Evolutionary conservation across 192 early-diverging fungal genomes (phyloP).

Genomic region (Umbelopsis vinacea): DNA sequence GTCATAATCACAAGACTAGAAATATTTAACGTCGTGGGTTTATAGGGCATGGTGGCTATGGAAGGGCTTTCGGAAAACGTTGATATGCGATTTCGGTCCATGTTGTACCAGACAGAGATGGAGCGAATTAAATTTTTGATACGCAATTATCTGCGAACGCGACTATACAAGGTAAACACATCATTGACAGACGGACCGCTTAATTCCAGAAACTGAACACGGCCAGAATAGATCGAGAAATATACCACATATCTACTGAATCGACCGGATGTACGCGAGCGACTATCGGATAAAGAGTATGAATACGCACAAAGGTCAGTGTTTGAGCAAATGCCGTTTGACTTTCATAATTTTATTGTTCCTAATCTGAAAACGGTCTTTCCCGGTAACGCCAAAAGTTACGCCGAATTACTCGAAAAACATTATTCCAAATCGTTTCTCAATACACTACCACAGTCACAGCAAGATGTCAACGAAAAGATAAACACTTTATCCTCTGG

Average conservation of each 20-base stretch:
- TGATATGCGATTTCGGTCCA: constrained; percentile 53
- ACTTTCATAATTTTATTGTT: not conserved
- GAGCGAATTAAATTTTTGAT: constrained; percentile 71
- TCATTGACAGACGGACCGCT: too few species aligned
- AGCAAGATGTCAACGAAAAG: constrained; percentile 54
- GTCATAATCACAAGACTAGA: not conserved
- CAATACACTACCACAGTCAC: constrained; percentile 48
- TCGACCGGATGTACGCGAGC: constrained; percentile 32
- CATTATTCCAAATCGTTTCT: constrained; percentile 56
- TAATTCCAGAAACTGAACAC: not conserved
- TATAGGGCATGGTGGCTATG: constrained; percentile 18
- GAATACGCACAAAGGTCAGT: constrained; percentile 52
- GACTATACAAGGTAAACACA: constrained; percentile 60
- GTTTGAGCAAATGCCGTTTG: not conserved
- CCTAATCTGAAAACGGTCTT: not conserved
- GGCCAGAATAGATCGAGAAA: constrained; percentile 57
- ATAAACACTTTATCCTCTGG: constrained; percentile 37
- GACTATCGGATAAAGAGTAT: constrained; percentile 56
- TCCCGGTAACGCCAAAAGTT: constrained; percentile 39
- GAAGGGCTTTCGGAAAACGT: constrained; percentile 29
- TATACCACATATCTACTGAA: constrained; percentile 50
- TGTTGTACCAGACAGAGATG: constrained; percentile 68
- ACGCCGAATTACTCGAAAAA: constrained; percentile 51
- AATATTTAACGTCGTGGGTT: not conserved
- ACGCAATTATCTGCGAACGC: constrained; percentile 63